Evolutionary conservation across 495 filamentous ascomycete species (phyloP), one percentile per base, ranked within the genome.

Genomic region (Penicillium maclennaniae): DNA sequence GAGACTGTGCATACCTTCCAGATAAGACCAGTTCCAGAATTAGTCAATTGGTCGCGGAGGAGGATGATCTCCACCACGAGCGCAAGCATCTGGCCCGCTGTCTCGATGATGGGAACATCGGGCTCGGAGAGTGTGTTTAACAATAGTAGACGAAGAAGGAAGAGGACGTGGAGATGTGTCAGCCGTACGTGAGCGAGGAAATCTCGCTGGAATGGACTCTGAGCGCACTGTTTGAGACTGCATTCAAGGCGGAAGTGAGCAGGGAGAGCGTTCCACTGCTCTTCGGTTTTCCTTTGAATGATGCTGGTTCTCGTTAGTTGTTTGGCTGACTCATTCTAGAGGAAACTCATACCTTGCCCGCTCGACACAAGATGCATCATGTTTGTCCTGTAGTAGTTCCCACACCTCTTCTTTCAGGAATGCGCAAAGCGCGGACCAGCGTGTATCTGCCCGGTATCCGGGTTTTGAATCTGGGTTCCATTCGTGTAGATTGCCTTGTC

Each of bases 131-230:
- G 60, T 2, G 62, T 66, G 42, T 63, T 56, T 9, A 72, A 49
- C 17, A 70, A 45, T 9, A 70, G 40, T 1, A 72, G 59, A 16
- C 63, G 60, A 1, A 73, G 59, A 9, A 74, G 55, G 45, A 75
- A 74, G n/a, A 69, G 54, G 5, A 72, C 70, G 37, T 75, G 72
- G 8, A 75, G 49, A 45, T 74, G 63, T n/a, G 73, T 68, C 3
- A 75, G 60, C n/a, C 71, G 66, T 1, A 66, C 62, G 39, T 67
- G 62, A 6, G 65, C 65, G 14, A 74, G 38, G 17, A 72, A 74
- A 28, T 73, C 70, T 12, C 60, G 48, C 26, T 69, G 62, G 20
- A 71, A 70, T 5, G 70, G 62, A 12, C 50, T 58, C 17, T 49
- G 55, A 3, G 51, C 51, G 34, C 49, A 60, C 28, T 65, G 53